Evolutionary conservation across 176 grass and related monocot genomes (phyloP).

Genomic region (Tuctoria greenei): DNA sequence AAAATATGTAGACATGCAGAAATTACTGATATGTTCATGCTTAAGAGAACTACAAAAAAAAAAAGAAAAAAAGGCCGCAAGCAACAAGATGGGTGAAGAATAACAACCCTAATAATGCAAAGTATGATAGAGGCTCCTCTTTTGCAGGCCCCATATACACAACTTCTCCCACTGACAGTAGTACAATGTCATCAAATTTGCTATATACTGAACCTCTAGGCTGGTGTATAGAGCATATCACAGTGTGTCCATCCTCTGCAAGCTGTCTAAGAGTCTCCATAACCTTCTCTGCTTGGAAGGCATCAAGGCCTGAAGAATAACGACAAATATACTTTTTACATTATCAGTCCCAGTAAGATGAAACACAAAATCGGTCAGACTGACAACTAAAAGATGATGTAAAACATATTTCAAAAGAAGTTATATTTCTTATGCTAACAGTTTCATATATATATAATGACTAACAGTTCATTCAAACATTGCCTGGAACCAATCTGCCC

Average conservation of each 20-base stretch:
- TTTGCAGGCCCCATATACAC: conserved; percentile 87
- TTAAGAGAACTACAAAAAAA: background rate
- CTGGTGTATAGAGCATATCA: conserved; percentile 97
- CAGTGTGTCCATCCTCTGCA: conserved; percentile 88
- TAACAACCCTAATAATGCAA: conserved; percentile 73
- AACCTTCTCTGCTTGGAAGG: conserved; percentile 98
- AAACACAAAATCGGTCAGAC: background rate
- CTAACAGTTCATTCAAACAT: background rate
- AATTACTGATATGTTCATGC: conserved; percentile 9
- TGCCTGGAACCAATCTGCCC: no score
- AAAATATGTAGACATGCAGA: conserved; percentile 2
- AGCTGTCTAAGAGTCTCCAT: conserved; percentile 96
- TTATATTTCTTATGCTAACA: background rate
- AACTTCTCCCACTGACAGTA: conserved; percentile 79
- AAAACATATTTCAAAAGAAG: background rate
- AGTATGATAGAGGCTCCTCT: conserved; percentile 81
- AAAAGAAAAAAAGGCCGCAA: background rate
- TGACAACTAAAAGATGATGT: background rate
- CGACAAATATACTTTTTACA: background rate
- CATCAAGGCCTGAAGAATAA: conserved; percentile 75
- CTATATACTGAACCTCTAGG: conserved; percentile 88
- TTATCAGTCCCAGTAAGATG: background rate
- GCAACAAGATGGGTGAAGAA: conserved; percentile 14
- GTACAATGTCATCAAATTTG: conserved; percentile 96
- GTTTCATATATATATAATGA: background rate